These are phyloP conservation scores for Saccharomycopsis capsularis DNA, from an alignment of 805 yeast species.

Conservation along the genomic window DNA sequence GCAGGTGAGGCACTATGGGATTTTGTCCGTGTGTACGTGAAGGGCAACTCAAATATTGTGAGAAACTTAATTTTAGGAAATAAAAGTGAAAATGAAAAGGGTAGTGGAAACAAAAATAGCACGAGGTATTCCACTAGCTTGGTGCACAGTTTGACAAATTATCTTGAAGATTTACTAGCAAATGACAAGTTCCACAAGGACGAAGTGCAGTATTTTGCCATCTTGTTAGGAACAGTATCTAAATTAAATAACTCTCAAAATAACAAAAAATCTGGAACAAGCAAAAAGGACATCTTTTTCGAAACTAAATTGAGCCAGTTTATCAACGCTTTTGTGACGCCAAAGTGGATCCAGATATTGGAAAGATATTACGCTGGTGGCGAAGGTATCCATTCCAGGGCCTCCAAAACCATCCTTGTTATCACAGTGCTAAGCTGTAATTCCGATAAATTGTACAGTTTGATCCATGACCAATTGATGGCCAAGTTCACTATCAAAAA, in stretches of 20 bases:
- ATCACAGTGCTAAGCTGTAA: conserved; percentile 47
- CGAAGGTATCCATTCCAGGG: conserved; percentile 40
- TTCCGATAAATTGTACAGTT: conserved; percentile 30
- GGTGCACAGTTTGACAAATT: conserved; percentile 27
- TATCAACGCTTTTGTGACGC: conserved; percentile 47
- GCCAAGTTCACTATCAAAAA: conserved; percentile 38
- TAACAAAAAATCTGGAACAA: background rate
- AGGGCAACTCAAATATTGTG: conserved; percentile 37
- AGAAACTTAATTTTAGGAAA: conserved; percentile 36
- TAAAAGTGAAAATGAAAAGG: conserved; percentile 27
- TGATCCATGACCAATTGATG: conserved; percentile 1
- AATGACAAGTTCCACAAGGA: conserved; percentile 38
- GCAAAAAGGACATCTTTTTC: background rate
- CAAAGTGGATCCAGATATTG: conserved; percentile 51
- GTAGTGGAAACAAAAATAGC: background rate
- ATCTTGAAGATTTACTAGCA: conserved; percentile 41
- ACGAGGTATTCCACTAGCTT: conserved; percentile 37
- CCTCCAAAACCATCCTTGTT: conserved; percentile 42
- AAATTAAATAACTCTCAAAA: background rate
- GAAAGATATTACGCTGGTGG: conserved; percentile 57
- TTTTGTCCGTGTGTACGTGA: conserved; percentile 48
- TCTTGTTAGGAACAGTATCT: conserved; percentile 30
- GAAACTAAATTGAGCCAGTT: conserved; percentile 29
- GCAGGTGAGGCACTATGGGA: conserved; percentile 61
- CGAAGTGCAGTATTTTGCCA: conserved; percentile 41